Conservation (phyloP, 1,284 basidiomycete genomes). For the Cystobasidium slooffiae region DNA sequence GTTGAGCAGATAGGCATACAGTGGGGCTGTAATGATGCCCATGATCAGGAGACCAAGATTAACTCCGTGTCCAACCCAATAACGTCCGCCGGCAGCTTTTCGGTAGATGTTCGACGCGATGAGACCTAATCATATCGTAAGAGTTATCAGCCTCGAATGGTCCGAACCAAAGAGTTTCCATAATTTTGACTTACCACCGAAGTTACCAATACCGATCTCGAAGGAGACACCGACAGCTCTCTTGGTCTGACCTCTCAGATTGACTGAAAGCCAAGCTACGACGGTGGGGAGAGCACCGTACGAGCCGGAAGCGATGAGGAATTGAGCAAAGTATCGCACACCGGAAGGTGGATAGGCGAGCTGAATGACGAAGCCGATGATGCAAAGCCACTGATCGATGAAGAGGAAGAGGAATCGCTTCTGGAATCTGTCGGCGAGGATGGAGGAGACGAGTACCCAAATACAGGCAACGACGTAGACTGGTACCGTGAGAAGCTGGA, state of each 20-base stretch:
- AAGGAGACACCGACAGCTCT: constrained; percentile 59
- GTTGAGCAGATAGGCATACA: constrained; percentile 63
- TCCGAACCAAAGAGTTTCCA: background rate
- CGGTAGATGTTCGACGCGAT: constrained; percentile 69
- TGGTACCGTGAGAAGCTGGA: constrained; percentile 70
- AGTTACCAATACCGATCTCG: constrained; percentile 39
- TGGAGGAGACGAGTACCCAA: constrained; percentile 59
- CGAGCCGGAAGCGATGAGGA: constrained; percentile 62
- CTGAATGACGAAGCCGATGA: constrained; percentile 70
- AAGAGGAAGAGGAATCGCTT: constrained; percentile 68
- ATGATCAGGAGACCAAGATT: constrained; percentile 71
- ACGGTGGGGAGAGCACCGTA: constrained; percentile 69
- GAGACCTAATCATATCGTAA: constrained; percentile 56
- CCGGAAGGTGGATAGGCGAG: constrained; percentile 47
- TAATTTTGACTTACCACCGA: constrained; percentile 24
- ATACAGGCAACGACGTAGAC: constrained; percentile 68
- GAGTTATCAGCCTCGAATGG: constrained; percentile 20
- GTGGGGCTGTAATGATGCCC: constrained; percentile 64
- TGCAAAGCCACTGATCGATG: constrained; percentile 62
- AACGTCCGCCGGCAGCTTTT: constrained; percentile 43
- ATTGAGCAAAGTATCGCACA: constrained; percentile 47
- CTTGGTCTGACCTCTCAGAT: constrained; percentile 68
- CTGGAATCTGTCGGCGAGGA: constrained; percentile 66
- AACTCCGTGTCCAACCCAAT: constrained; percentile 56
- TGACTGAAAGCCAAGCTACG: constrained; percentile 69